Evolutionary conservation across 495 filamentous ascomycete species (phyloP).

Genomic region (Beverwykella pulmonaria): DNA sequence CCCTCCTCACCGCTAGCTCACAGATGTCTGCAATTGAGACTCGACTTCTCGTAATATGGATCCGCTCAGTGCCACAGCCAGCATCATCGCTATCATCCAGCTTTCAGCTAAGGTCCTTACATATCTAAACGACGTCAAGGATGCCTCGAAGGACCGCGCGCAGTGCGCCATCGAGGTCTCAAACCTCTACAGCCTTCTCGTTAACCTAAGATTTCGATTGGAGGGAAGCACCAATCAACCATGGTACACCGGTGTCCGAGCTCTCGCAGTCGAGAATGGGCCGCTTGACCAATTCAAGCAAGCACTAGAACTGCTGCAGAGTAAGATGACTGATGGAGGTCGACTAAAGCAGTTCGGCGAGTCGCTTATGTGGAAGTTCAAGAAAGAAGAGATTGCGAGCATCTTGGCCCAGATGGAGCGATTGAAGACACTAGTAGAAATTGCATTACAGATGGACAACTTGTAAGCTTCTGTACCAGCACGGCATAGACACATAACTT

Average conservation of each 20-base stretch:
- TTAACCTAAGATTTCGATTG: conserved; percentile 31
- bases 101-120: conserved; percentile 34
- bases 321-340: conserved; percentile 27
- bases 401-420: too few species aligned
- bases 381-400: too few species aligned
- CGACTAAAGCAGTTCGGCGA: conserved; percentile 37
- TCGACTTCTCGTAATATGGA: conserved; percentile 25
- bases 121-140: conserved; percentile 43
- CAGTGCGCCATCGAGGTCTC: conserved; percentile 32
- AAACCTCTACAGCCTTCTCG: conserved; percentile 37
- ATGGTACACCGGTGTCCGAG: conserved; percentile 31
- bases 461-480: conserved; percentile 36
- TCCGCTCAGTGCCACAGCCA: conserved; percentile 37
- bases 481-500: not conserved
- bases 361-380: conserved; percentile 38
- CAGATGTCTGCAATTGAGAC: too few species aligned
- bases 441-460: conserved; percentile 41
- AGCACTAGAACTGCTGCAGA: conserved; percentile 34
- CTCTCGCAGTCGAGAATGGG: conserved; percentile 34
- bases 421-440: too few species aligned
- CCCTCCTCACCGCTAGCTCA: too few species aligned
- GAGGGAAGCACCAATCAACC: conserved; percentile 22
- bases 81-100: conserved; percentile 38
- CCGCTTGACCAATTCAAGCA: conserved; percentile 39
- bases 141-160: conserved; percentile 39